phyloP scores from a whole-genome alignment of 2,329 filamentous ascomycete genomes.

The Claviceps humidiphila region DNA sequence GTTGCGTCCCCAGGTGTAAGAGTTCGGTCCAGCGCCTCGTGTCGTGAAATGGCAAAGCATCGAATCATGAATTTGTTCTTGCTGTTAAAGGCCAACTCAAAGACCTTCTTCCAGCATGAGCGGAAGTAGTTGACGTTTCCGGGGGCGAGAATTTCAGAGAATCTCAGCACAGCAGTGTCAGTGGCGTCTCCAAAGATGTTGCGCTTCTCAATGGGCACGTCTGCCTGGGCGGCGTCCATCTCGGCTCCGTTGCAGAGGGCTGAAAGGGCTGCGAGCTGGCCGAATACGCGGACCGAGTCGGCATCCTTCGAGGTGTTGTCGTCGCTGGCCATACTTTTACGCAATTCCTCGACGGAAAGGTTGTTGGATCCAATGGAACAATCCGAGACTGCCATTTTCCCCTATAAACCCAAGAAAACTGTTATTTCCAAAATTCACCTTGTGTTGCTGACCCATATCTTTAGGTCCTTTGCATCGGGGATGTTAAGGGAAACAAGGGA shows the following conservation, averaged over 20 bases:
- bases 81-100: slow-evolving; percentile 63
- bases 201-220: slow-evolving; percentile 45
- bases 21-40: slow-evolving; percentile 20
- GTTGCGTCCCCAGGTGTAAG: slow-evolving; percentile 22
- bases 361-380: slow-evolving; percentile 42
- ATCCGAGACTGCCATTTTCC: slow-evolving; percentile 61
- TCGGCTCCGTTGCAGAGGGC: slow-evolving; percentile 64
- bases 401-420: slow-evolving; percentile 25
- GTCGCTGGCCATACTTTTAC: slow-evolving; percentile 21
- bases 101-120: slow-evolving; percentile 50
- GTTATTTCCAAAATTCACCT: background rate
- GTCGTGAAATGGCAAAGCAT: slow-evolving; percentile 34
- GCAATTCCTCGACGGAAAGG: slow-evolving; percentile 37
- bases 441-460: background rate
- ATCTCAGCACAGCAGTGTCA: slow-evolving; percentile 59
- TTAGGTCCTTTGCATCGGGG: background rate
- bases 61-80: slow-evolving; percentile 75
- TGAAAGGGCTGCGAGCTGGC: slow-evolving; percentile 46
- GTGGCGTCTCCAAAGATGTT: slow-evolving; percentile 65
- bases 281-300: slow-evolving; percentile 21
- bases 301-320: slow-evolving; percentile 20
- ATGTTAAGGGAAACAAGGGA: no score
- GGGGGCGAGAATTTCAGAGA: slow-evolving; percentile 46
- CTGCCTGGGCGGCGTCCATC: slow-evolving; percentile 52
- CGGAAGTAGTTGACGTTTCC: slow-evolving; percentile 46